Conservation (phyloP, 805 yeast genomes). For the Metschnikowia sp. region DNA sequence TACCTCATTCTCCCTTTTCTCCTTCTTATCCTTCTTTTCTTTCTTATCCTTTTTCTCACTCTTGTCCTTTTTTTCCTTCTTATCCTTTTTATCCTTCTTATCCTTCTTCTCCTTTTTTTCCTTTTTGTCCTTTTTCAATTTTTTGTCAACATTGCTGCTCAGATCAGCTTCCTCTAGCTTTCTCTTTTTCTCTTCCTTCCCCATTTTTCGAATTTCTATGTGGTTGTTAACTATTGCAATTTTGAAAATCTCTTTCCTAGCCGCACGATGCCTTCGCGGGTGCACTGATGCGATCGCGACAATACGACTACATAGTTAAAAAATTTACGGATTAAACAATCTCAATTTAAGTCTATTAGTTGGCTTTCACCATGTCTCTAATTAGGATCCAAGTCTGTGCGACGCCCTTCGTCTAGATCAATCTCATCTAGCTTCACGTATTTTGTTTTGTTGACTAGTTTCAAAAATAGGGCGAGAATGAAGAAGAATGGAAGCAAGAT, state of each 20-base stretch:
- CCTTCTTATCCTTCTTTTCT: constrained; percentile 21
- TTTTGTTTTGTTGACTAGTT: constrained; percentile 36
- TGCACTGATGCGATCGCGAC: constrained; percentile 3
- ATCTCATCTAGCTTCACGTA: constrained; percentile 42
- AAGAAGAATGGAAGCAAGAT: constrained; percentile 58
- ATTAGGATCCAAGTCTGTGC: constrained; percentile 30
- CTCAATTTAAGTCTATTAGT: not conserved
- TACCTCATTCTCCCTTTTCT: constrained; percentile 12
- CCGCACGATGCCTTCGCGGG: constrained; percentile 14
- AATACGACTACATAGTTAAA: too few relatives aligned
- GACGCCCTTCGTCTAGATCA: constrained; percentile 51
- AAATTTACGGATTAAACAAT: too few relatives aligned
- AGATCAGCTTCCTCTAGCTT: constrained; percentile 25
- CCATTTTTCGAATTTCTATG: constrained; percentile 7
- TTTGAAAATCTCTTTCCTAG: constrained; percentile 8
- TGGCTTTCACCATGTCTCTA: too few relatives aligned
- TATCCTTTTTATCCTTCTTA: constrained; percentile 19
- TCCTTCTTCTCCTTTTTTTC: constrained; percentile 21
- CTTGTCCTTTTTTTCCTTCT: constrained; percentile 36
- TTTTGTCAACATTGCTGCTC: constrained; percentile 29
- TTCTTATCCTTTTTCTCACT: constrained; percentile 30
- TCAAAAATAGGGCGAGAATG: constrained; percentile 37
- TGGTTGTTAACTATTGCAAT: not conserved
- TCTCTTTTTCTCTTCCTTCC: constrained; percentile 29
- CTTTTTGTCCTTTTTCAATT: constrained; percentile 31